Evolutionary conservation across 78 protist genomes (phyloP).

Genomic region (Dictyostelium discoideum): DNA sequence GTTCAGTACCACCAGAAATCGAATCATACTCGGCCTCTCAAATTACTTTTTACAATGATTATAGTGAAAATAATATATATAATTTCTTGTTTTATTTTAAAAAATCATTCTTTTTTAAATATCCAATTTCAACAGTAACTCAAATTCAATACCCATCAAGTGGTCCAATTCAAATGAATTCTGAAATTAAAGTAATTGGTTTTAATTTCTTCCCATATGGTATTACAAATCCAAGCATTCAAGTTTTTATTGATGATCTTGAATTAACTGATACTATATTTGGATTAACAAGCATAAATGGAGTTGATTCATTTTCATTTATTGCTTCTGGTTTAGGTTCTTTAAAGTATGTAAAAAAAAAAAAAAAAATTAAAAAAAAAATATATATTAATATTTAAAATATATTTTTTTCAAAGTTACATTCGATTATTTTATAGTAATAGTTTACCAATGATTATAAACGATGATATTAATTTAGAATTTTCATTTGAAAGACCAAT

Average conservation of each 20-base stretch:
- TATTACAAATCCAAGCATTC: background rate
- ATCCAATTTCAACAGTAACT: background rate
- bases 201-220: background rate
- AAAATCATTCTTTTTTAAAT: background rate
- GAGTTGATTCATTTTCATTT: background rate
- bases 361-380: too few relatives aligned
- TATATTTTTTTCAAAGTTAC: too few relatives aligned
- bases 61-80: background rate
- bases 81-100: background rate
- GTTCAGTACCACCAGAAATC: background rate
- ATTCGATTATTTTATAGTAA: too few relatives aligned
- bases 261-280: background rate
- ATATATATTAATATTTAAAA: too few relatives aligned
- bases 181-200: background rate
- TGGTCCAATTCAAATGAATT: background rate
- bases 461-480: background rate
- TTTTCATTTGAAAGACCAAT: background rate
- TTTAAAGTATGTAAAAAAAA: background rate
- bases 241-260: background rate
- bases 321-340: background rate
- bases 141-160: background rate
- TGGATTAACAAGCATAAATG: background rate
- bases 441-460: background rate
- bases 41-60: background rate
- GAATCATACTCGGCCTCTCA: background rate